Percentiles rank a stretch among this genome's conserved stretches.
These are phyloP conservation scores for Penicillium sp. DNA, from an alignment of 2,329 filamentous ascomycete species.

Conservation along the genomic window DNA sequence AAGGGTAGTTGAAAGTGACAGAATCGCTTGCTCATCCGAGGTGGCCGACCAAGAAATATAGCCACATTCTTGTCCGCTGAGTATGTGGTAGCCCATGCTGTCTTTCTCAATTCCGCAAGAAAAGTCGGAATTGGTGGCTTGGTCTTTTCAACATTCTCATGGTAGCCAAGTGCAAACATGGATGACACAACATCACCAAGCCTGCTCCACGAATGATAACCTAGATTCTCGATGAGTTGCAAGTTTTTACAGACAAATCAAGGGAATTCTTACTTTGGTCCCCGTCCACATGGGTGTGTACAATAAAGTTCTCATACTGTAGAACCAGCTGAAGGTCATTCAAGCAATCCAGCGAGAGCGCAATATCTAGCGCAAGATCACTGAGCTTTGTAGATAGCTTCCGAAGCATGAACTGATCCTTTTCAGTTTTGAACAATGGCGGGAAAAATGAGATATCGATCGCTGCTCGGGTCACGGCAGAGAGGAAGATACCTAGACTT, in stretches of 20 bases:
- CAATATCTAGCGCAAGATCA: slow-evolving; percentile 39
- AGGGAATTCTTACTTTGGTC: slow-evolving; percentile 42
- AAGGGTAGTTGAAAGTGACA: slow-evolving; percentile 38
- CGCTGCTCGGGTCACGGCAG: slow-evolving; percentile 35
- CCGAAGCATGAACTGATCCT: slow-evolving; percentile 27
- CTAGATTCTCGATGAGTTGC: slow-evolving; percentile 22
- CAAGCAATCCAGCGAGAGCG: slow-evolving; percentile 33
- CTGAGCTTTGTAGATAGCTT: slow-evolving; percentile 29
- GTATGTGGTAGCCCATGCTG: slow-evolving; percentile 44
- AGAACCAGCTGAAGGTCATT: slow-evolving; percentile 48
- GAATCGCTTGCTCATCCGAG: slow-evolving; percentile 43
- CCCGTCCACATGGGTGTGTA: slow-evolving; percentile 45
- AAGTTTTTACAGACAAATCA: neutral
- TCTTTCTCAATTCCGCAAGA: slow-evolving; percentile 39
- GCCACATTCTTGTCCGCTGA: slow-evolving; percentile 49
- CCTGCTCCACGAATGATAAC: slow-evolving; percentile 47
- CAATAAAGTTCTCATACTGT: slow-evolving; percentile 49
- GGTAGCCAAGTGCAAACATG: slow-evolving; percentile 48
- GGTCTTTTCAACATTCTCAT: slow-evolving; percentile 39
- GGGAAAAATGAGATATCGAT: slow-evolving; percentile 33
- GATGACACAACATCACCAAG: slow-evolving; percentile 49
- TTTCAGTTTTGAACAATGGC: slow-evolving; percentile 28
- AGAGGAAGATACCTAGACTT: slow-evolving; percentile 40
- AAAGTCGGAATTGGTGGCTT: slow-evolving; percentile 33
- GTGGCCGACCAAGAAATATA: slow-evolving; percentile 50